Conservation (phyloP, 2,329 filamentous ascomycete species). For the Fusarium metavorans region DNA sequence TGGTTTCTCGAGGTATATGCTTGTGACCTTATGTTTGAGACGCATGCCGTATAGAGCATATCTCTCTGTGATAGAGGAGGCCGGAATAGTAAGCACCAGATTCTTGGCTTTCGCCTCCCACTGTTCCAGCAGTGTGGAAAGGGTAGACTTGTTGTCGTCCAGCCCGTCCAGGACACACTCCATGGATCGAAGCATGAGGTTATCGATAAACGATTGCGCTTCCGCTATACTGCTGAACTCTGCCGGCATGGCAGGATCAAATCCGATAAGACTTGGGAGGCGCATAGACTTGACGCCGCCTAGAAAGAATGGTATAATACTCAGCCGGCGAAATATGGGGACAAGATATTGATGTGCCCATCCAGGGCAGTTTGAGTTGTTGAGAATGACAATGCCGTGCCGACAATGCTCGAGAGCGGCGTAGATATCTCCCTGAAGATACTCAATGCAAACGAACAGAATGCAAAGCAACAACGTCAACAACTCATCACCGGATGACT, state of each 20-base stretch:
- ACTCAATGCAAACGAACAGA: conserved; percentile 29
- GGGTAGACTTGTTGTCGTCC: background rate
- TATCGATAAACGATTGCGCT: background rate
- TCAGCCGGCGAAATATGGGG: conserved; percentile 20
- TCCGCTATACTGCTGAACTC: background rate
- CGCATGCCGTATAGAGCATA: conserved; percentile 10
- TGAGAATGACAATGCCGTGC: conserved; percentile 3
- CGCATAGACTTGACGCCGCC: background rate
- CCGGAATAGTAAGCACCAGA: background rate
- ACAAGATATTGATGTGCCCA: conserved; percentile 15
- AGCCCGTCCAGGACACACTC: background rate
- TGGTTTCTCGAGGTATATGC: background rate
- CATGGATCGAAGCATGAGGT: background rate
- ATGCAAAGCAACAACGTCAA: conserved; percentile 23
- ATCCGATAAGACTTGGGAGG: background rate
- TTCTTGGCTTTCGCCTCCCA: background rate
- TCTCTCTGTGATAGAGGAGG: background rate
- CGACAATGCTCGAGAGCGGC: conserved; percentile 19
- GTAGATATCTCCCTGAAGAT: conserved; percentile 19
- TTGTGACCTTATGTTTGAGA: conserved; percentile 8
- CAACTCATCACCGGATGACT: background rate
- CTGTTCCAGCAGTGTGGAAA: background rate
- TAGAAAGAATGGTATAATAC: conserved; percentile 16
- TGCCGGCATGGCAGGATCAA: background rate
- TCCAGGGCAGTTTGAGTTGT: background rate